Conservation (phyloP, 331 rosid species). For the Dryas integrifolia region DNA sequence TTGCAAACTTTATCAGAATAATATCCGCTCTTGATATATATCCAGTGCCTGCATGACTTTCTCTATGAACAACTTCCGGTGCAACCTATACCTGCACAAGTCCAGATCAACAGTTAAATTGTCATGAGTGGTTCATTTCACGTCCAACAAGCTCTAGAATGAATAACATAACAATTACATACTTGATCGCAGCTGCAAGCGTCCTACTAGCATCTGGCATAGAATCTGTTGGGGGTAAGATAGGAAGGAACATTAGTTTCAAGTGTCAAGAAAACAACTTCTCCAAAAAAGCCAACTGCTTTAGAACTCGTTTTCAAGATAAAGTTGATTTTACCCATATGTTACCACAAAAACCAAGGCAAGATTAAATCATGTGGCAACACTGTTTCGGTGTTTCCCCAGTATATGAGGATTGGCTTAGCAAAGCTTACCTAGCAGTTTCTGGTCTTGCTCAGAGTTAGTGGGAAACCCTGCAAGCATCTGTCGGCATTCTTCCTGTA, state of each 20-base stretch:
- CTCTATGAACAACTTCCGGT: constrained; percentile 65
- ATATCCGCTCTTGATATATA: constrained; percentile 64
- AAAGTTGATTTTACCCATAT: neutral
- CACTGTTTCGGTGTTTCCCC: neutral
- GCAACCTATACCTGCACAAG: constrained; percentile 79
- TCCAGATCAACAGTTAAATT: constrained; percentile 19
- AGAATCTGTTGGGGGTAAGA: constrained; percentile 51
- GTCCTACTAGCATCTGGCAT: constrained; percentile 55
- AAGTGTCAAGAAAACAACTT: neutral
- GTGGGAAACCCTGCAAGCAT: constrained; percentile 64
- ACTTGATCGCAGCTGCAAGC: constrained; percentile 74
- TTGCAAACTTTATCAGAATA: constrained; percentile 42
- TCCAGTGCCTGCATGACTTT: constrained; percentile 68
- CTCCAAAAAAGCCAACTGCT: too few relatives aligned
- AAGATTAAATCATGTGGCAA: neutral
- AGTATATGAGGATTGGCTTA: neutral
- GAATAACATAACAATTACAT: constrained; percentile 25
- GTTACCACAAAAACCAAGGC: neutral
- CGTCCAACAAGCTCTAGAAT: constrained; percentile 11
- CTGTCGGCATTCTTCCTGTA: constrained; percentile 69
- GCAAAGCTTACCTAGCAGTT: constrained; percentile 53
- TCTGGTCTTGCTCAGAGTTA: constrained; percentile 63
- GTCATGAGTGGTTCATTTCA: neutral
- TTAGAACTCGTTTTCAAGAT: too few relatives aligned
- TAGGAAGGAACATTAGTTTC: constrained; percentile 16